Evolutionary conservation across 1,284 basidiomycete species (phyloP).

Genomic region (Clitocybe nebularis): DNA sequence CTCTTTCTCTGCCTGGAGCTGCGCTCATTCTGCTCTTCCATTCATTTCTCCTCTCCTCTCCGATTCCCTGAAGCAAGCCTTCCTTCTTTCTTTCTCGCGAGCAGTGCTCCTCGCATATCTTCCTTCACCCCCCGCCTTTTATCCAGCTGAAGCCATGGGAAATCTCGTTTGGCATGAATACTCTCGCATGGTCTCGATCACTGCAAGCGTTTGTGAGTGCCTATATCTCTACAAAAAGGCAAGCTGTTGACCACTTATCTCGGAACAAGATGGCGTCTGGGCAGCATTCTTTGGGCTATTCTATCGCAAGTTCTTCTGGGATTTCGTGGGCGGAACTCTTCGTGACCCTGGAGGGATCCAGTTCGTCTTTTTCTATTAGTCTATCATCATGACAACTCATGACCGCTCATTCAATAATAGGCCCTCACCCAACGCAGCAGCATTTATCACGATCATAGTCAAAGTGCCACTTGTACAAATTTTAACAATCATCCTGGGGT

Average conservation of each 20-base stretch:
- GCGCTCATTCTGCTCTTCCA: conserved; percentile 44
- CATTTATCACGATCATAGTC: conserved; percentile 73
- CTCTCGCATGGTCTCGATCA: conserved; percentile 66
- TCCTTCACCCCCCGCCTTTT: conserved; percentile 4
- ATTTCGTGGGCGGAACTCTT: conserved; percentile 68
- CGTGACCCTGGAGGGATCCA: conserved; percentile 76
- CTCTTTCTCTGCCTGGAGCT: conserved; percentile 43
- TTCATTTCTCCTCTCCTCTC: conserved; percentile 27
- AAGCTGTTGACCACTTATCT: conserved; percentile 10
- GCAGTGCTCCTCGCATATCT: conserved; percentile 19
- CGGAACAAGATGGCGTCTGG: conserved; percentile 68
- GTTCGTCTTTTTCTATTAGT: conserved; percentile 42
- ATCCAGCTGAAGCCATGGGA: conserved; percentile 65
- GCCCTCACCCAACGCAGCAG: conserved; percentile 54
- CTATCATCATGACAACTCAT: conserved; percentile 4
- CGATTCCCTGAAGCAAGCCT: conserved; percentile 27
- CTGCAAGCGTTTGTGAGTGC: conserved; percentile 71
- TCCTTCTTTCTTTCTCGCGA: conserved; percentile 22
- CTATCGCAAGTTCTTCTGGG: conserved; percentile 91
- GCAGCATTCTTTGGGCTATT: conserved; percentile 72
- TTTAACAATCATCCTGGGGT: conserved; percentile 54
- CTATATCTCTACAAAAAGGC: conserved; percentile 1
- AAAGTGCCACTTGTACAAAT: conserved; percentile 71
- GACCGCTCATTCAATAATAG: conserved; percentile 41
- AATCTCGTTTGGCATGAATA: conserved; percentile 82